Conservation (phyloP, 805 yeast genomes). For the Wickerhamomyces hampshirensis region DNA sequence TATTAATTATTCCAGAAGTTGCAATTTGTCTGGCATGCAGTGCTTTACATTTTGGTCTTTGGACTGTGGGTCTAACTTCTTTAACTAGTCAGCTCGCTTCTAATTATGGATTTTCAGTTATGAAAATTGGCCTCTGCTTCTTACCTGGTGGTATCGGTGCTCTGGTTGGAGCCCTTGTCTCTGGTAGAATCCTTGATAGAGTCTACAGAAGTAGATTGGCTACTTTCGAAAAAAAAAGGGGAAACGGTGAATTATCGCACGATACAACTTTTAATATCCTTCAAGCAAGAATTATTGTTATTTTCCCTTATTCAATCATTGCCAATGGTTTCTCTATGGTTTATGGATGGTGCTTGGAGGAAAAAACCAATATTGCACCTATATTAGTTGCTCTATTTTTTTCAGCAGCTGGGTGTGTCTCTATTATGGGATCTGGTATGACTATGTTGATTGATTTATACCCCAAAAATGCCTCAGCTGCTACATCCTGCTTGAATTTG, state of each 20-base stretch:
- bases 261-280: constrained; percentile 43
- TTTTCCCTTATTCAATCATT: constrained; percentile 35
- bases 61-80: not conserved
- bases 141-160: constrained; percentile 69
- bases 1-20: not conserved
- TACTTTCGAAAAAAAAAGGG: constrained; percentile 18
- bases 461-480: constrained; percentile 65
- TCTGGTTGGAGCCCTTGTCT: constrained; percentile 47
- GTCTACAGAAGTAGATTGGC: constrained; percentile 32
- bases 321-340: constrained; percentile 36
- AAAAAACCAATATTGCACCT: constrained; percentile 42
- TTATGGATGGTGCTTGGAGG: constrained; percentile 69
- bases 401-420: constrained; percentile 51
- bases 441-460: constrained; percentile 68
- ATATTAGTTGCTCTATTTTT: constrained; percentile 54
- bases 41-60: not conserved
- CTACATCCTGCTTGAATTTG: constrained; percentile 67
- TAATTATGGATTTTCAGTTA: constrained; percentile 44
- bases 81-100: not conserved
- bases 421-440: constrained; percentile 50
- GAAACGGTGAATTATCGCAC: constrained; percentile 18
- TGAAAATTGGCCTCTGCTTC: constrained; percentile 62
- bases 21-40: not conserved
- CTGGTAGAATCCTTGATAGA: constrained; percentile 53
- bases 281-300: constrained; percentile 46